Base-by-base conservation (phyloP, 352 stramenopile genomes). In the Aphanomyces cochlioides region DNA sequence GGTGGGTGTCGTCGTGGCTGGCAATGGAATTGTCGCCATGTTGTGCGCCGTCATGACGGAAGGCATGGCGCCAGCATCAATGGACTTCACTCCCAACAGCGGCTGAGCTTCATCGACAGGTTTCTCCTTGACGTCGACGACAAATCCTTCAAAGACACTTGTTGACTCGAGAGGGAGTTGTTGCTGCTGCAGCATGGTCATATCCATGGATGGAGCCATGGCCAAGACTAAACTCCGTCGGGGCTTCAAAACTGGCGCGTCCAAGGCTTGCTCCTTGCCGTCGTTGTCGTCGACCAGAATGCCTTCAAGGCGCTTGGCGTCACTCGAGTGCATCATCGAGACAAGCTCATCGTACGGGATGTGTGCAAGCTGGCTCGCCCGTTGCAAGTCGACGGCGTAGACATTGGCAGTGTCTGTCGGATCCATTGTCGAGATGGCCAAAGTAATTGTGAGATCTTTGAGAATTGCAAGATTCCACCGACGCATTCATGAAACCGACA, bases 301-400 rank as follows among this genome's bases (percentile, higher is more conserved):
- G 7, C 47, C 64, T 10, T 61, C 38, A 2, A 70, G 3, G 4
- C 28, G 7, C 43, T 21, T 41, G 3, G 7, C 21, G 10, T 43
- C n/a, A 3, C 61, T 39, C 12, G 45, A 21, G 8, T 56, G 64
- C 2, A 70, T 63, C 5, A 7, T 45, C 8, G 53, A 10, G 39
- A 70, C 34, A 15, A 70, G 54, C 15, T 70, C 64, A 36, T 70
- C 48, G 54, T 63, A 70, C 17, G 64, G 61, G 17, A 70, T 70
- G 54, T 39, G 43, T 5, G 64, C 64, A 13, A 70, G 54, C 19
- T 19, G 34, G 40, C 64, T 70, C 8, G 64, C 64, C 19, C 54
- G 64, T 8, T 37, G 37, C 36, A 70, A 38, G 54, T 70, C 64
- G 15, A 70, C 54, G 48, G 64, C 38, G 54, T 50, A 60, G 19